Conservation (phyloP, 805 yeast species). For the Cyberlindnera mississippiensis region DNA sequence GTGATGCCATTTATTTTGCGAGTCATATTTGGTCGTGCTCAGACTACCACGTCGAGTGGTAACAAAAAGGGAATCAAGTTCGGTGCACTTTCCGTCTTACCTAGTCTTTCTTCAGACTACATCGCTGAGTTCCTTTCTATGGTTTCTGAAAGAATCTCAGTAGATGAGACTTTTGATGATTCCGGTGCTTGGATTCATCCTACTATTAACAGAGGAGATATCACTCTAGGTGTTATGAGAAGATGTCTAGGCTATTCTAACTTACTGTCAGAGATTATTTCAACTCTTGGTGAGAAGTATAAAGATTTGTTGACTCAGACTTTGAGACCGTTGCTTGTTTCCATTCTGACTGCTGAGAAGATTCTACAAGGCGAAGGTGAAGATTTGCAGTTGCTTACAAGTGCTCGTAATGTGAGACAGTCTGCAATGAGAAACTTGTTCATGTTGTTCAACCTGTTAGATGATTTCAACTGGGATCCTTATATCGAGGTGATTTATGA, state of each 20-base stretch:
- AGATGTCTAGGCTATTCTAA: conserved; percentile 63
- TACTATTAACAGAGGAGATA: conserved; percentile 20
- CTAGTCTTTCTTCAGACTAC: conserved; percentile 48
- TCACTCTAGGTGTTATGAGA: conserved; percentile 37
- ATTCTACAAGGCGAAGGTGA: conserved; percentile 25
- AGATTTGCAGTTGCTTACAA: conserved; percentile 23
- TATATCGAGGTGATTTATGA: conserved; percentile 48
- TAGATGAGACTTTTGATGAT: conserved; percentile 20
- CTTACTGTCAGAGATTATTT: conserved; percentile 51
- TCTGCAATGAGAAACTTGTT: conserved; percentile 62
- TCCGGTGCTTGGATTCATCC: conserved; percentile 4
- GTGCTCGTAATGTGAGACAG: conserved; percentile 60
- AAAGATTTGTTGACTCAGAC: conserved; percentile 36
- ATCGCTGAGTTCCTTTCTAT: conserved; percentile 58
- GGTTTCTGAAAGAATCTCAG: conserved; percentile 53
- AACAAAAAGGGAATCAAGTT: conserved; percentile 67
- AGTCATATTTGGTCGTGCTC: conserved; percentile 83
- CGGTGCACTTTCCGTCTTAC: conserved; percentile 63
- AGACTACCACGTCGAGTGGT: conserved; percentile 62
- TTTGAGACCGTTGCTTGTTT: conserved; percentile 34
- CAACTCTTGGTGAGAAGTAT: conserved; percentile 56
- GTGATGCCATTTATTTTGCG: conserved; percentile 74
- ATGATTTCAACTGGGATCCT: conserved; percentile 54
- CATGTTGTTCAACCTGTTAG: conserved; percentile 50
- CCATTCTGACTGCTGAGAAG: conserved; percentile 51